phyloP scores from a whole-genome alignment of 176 grass and related monocot genomes.

The Areca catechu region DNA sequence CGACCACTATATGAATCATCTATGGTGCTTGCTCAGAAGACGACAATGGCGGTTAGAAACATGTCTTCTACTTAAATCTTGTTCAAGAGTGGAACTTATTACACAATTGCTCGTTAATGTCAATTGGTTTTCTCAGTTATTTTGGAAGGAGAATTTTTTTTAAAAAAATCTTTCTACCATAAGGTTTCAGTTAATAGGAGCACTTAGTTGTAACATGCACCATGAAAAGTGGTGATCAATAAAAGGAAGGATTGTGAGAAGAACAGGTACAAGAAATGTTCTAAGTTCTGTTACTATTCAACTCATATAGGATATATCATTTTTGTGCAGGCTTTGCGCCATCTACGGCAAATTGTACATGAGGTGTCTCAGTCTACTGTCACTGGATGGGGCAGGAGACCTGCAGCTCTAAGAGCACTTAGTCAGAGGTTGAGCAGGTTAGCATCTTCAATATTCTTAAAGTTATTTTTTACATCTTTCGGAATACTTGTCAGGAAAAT shows the following conservation, averaged over 20 bases:
- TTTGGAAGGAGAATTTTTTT: too few species aligned
- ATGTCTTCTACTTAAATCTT: slow-evolving; percentile 1
- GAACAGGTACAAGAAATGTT: too few species aligned
- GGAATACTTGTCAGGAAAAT: background rate
- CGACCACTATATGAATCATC: slow-evolving; percentile 82
- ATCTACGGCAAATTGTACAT: slow-evolving; percentile 71
- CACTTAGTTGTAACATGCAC: too few species aligned
- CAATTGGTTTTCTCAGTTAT: too few species aligned
- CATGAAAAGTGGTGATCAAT: too few species aligned
- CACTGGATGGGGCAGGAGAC: slow-evolving; percentile 64
- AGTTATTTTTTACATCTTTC: background rate
- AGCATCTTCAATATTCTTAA: background rate
- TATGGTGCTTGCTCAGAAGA: slow-evolving; percentile 71
- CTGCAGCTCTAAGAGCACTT: slow-evolving; percentile 75
- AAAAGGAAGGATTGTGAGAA: too few species aligned
- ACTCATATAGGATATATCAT: too few species aligned
- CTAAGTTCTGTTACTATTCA: too few species aligned
- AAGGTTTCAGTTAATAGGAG: too few species aligned
- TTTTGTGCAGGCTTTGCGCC: slow-evolving; percentile 60
- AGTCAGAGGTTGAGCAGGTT: slow-evolving; percentile 85
- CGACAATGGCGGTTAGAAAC: slow-evolving; percentile 56
- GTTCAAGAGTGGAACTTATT: background rate
- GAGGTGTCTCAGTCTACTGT: slow-evolving; percentile 57
- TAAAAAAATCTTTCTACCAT: too few species aligned
- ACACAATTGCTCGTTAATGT: too few species aligned